These are phyloP conservation scores for Phyllosticta capitalensis DNA, from an alignment of 2,329 filamentous ascomycete genomes.

Conservation along the genomic window DNA sequence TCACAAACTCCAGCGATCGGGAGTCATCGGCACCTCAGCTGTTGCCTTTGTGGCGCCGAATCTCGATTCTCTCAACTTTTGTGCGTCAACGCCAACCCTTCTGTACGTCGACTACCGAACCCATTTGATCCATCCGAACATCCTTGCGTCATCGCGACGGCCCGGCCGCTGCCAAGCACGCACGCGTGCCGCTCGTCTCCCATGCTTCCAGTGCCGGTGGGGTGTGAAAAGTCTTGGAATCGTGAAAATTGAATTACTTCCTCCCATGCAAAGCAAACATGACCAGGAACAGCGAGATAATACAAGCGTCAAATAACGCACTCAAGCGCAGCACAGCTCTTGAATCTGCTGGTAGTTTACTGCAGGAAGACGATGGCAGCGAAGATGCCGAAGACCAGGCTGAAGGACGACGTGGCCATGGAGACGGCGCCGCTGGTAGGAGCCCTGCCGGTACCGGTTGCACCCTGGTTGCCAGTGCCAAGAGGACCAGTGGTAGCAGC, in stretches of 20 bases:
- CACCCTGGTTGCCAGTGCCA: conserved; percentile 12
- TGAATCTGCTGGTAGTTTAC: conserved; percentile 17
- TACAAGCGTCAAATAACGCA: background rate
- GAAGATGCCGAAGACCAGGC: conserved; percentile 31
- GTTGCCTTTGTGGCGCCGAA: background rate
- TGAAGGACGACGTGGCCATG: conserved; percentile 27
- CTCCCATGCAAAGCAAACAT: background rate
- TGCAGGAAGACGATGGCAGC: conserved; percentile 33
- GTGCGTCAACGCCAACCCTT: background rate
- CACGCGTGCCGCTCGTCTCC: background rate
- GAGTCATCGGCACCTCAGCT: background rate
- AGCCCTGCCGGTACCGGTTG: conserved; percentile 15
- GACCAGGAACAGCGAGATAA: background rate
- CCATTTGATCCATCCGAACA: background rate
- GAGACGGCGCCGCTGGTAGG: conserved; percentile 19
- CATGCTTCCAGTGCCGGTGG: background rate
- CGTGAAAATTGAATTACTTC: background rate
- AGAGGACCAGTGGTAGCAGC: conserved; percentile 16
- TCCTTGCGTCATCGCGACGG: background rate
- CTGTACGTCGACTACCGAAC: background rate
- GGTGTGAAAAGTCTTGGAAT: background rate
- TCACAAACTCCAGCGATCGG: background rate
- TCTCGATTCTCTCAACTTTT: background rate
- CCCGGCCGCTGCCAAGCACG: background rate
- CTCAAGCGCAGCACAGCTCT: background rate